Percentiles rank a stretch among this genome's conserved stretches.
Evolutionary conservation across 345 rosid species (phyloP).

Genomic region (Eucalyptus erythrocorys): DNA sequence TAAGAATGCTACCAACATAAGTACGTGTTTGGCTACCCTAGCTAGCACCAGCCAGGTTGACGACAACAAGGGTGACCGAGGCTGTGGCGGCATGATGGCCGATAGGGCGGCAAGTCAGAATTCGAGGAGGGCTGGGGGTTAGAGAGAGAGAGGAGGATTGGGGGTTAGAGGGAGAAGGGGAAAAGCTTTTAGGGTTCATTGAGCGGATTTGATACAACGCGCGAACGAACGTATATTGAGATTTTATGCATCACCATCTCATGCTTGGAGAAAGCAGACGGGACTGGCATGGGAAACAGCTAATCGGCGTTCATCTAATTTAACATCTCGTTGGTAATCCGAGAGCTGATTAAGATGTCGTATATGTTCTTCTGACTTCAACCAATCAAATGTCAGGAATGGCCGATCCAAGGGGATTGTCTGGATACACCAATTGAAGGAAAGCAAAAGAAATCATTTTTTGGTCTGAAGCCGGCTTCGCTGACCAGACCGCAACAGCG

Average conservation of each 20-base stretch:
- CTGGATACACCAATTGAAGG: not conserved
- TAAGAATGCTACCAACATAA: not conserved
- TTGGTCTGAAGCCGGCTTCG: not conserved
- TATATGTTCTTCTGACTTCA: not conserved
- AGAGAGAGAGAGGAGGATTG: not conserved
- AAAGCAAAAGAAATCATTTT: not conserved
- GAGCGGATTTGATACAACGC: not conserved
- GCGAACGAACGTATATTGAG: not conserved
- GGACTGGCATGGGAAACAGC: not conserved
- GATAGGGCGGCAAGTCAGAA: not conserved
- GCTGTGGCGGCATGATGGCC: not conserved
- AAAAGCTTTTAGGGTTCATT: not conserved
- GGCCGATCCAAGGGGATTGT: not conserved
- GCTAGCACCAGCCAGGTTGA: not conserved
- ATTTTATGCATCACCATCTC: not conserved
- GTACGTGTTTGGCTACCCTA: not conserved
- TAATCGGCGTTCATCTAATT: not conserved
- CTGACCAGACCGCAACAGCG: not conserved
- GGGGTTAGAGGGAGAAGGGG: not conserved
- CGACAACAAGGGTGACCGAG: not conserved
- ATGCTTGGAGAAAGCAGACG: not conserved
- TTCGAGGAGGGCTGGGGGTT: not conserved
- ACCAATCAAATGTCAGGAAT: not conserved
- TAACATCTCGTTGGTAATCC: not conserved
- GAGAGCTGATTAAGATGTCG: not conserved